These are phyloP conservation scores for Myochromella boudieri DNA, from an alignment of 768 basidiomycete species.

Conservation along the genomic window DNA sequence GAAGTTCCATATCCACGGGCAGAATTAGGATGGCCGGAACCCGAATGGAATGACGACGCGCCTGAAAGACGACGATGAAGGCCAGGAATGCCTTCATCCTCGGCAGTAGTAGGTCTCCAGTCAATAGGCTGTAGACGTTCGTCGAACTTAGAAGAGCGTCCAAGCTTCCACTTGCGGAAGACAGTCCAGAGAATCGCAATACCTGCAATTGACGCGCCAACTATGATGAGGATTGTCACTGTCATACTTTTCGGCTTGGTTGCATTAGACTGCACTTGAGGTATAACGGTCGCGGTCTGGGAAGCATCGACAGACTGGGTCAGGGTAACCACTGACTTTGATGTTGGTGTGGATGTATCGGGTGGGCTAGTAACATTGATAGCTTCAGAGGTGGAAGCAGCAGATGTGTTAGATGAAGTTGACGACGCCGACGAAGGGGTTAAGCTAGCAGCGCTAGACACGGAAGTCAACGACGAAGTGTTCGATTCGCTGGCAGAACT, in stretches of 20 bases:
- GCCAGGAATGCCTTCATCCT: constrained; percentile 46
- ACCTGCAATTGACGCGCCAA: constrained; percentile 68
- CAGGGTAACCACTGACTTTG: constrained; percentile 25
- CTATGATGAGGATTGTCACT: constrained; percentile 65
- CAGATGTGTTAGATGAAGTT: not conserved
- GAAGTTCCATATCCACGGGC: constrained; percentile 26
- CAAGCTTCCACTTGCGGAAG: constrained; percentile 92
- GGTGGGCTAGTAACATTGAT: constrained; percentile 21
- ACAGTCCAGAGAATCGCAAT: constrained; percentile 81
- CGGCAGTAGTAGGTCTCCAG: constrained; percentile 70
- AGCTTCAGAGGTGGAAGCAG: constrained; percentile 20
- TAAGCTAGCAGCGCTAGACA: constrained; percentile 10
- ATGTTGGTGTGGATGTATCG: constrained; percentile 13
- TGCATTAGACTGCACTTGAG: constrained; percentile 26
- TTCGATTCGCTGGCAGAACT: constrained; percentile 5
- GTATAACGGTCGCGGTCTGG: constrained; percentile 26
- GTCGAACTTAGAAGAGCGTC: constrained; percentile 76
- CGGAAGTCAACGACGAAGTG: not conserved
- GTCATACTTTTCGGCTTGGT: constrained; percentile 37
- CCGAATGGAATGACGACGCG: constrained; percentile 73
- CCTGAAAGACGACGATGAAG: constrained; percentile 56
- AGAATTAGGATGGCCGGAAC: constrained; percentile 34
- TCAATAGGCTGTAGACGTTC: constrained; percentile 86
- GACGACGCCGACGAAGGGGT: constrained; percentile 4
- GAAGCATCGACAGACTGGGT: constrained; percentile 27